Evolutionary conservation across 2,329 filamentous ascomycete species (phyloP), one percentile per base, ranked within the genome.

Genomic region (Coniochaeta ligniaria): DNA sequence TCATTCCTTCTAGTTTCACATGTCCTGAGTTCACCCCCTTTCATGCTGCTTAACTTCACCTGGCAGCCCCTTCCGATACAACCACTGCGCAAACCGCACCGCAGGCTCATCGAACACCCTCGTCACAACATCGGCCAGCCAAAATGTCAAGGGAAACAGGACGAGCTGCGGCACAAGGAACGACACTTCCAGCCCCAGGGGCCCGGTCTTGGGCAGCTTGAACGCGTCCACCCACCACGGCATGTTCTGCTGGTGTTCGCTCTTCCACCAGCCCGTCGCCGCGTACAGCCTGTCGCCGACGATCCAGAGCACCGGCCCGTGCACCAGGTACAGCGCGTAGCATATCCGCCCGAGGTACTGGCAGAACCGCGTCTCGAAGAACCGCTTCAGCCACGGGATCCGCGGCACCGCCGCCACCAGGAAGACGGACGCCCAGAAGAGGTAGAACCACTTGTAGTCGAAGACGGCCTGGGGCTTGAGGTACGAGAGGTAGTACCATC

Each of bases 391-490:
- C 80, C 80, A 83, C 4, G 71, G 66, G 24, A 88, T 78, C 22
- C 80, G 81, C 6, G 81, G 80, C 1, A 83, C 74, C 0, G 81
- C 77, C 0, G 80, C 75, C 0, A 90, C 79, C 1, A 86, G 70
- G 57, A 85, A 77, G 8, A 77, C 72, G 0, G 85, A 78, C 0
- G 85, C 85, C 78, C 82, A 85, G 69, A 85, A 86, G 1, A 88
- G 76, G 68, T 80, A 87, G 71, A 88, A 87, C 83, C 83, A 87
- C 69, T 87, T 87, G 66, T 78, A 80, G 66, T 87, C 83, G 63
- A 76, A 86, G 2, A 85, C 80, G 0, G 84, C 84, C 66, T 87
- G 83, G 0, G 85, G 84, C 61, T 86, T 87, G 60, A 89, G 73
- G 61, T 77, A 78, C 0, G 83, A 83, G 6, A 87, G 72, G 62